Evolutionary conservation across 2,329 filamentous ascomycete genomes (phyloP).

Genomic region (Cladosporium oxysporum): DNA sequence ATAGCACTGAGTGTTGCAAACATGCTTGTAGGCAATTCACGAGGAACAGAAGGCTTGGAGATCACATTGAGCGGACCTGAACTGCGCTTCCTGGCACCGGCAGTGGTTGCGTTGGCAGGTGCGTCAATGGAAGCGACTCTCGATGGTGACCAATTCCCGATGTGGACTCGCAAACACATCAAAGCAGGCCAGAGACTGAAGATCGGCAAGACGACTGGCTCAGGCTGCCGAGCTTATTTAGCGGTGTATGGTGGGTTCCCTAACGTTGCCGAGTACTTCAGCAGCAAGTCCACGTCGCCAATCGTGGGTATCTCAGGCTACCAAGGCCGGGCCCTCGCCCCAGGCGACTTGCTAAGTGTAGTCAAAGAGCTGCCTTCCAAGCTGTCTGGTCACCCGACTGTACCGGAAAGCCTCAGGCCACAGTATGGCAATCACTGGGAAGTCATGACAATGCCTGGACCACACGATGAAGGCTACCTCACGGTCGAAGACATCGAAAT

Average conservation of each 20-base stretch:
- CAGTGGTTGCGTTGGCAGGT: conserved; percentile 59
- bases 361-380: conserved; percentile 41
- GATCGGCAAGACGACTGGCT: conserved; percentile 55
- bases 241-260: conserved; percentile 59
- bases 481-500: conserved; percentile 55
- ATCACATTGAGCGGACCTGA: conserved; percentile 63
- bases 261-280: conserved; percentile 57
- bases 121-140: conserved; percentile 55
- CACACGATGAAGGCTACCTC: conserved; percentile 58
- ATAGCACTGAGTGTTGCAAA: conserved; percentile 62
- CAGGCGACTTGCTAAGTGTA: conserved; percentile 56
- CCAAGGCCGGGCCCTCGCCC: conserved; percentile 57
- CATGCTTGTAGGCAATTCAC: conserved; percentile 58
- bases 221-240: conserved; percentile 60
- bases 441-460: conserved; percentile 57
- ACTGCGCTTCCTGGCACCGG: conserved; percentile 56
- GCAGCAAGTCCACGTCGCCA: conserved; percentile 61
- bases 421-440: conserved; percentile 54
- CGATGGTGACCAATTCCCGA: conserved; percentile 51
- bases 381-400: conserved; percentile 35
- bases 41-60: conserved; percentile 57
- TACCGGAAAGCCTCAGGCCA: conserved; percentile 52
- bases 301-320: conserved; percentile 61
- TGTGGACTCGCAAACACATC: conserved; percentile 59
- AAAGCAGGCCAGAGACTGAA: conserved; percentile 54